phyloP scores from a whole-genome alignment of 1,284 basidiomycete genomes.

The Austroboletus niveus region DNA sequence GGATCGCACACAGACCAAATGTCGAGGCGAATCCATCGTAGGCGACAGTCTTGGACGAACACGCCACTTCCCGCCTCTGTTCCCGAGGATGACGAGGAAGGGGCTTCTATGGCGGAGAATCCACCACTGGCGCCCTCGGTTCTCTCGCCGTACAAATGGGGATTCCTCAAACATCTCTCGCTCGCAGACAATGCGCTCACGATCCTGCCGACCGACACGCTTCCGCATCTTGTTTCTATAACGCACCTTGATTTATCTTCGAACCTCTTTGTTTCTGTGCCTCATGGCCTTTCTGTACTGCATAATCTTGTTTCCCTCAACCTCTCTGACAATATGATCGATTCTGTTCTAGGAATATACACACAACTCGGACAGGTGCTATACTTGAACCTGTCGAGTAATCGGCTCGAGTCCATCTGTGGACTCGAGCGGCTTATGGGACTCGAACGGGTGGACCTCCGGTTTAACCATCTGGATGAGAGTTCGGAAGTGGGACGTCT shows the following conservation, averaged over 20 bases:
- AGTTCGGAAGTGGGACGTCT: conserved; percentile 84
- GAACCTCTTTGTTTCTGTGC: conserved; percentile 86
- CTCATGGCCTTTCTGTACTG: conserved; percentile 70
- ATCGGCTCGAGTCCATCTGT: conserved; percentile 90
- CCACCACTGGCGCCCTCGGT: conserved; percentile 33
- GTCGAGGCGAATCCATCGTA: conserved; percentile 43
- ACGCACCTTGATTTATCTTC: conserved; percentile 89
- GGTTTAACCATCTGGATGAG: conserved; percentile 80
- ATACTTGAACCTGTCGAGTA: conserved; percentile 75
- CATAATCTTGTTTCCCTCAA: conserved; percentile 85
- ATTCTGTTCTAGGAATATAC: conserved; percentile 89
- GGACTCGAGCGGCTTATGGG: conserved; percentile 87
- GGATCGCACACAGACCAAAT: conserved; percentile 50
- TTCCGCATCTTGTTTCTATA: conserved; percentile 72
- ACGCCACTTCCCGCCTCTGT: conserved; percentile 58
- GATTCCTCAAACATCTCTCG: conserved; percentile 74
- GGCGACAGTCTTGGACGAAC: conserved; percentile 50
- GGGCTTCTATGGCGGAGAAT: conserved; percentile 23
- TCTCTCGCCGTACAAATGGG: conserved; percentile 74
- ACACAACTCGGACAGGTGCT: conserved; percentile 77
- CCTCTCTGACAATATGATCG: conserved; percentile 93
- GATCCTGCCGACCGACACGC: conserved; percentile 72
- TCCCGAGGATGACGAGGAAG: conserved; percentile 55
- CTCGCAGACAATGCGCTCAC: conserved; percentile 82
- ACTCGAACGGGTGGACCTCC: conserved; percentile 85